Evolutionary conservation across 441 rosid species (phyloP), one percentile per base, ranked within the genome.

Genomic region (Theobroma grandiflorum): DNA sequence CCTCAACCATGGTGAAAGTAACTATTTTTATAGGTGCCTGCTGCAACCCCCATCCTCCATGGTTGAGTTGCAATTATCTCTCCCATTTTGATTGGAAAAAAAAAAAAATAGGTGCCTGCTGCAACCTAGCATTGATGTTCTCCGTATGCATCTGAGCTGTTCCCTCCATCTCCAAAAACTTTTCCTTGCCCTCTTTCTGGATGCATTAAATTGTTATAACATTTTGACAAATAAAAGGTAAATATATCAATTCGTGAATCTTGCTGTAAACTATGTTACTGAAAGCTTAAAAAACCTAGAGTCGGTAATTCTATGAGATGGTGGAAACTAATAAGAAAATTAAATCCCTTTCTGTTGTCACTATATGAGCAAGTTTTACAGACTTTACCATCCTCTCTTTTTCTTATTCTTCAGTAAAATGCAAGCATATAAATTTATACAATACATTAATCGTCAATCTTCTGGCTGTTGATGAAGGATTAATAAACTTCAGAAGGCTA

Each of bases 401-500:
- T 50, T 35, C 6, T 66, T 42, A 40, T 20, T 67, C 18, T 52
- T 18, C 14, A 40, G 40, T 20, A 43, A 31, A 55, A 74, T 38
- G 20, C 77, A 74, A 12, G 45, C 40, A 59, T 50, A 1, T 33
- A 43, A 42, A 43, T 4, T 4, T 61, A 42, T 20, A 42, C 26
- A 42, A 26, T 26, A 26, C 68, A 74, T 50, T 50, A 3, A 50
- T 50, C 16, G 7, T 2, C 15, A 73, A 11, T 57, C 6, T 11
- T 7, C 8, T 4, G 20, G 61, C 15, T 18, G 20, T 2, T 15
- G 22, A 50, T 16, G 43, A 52, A 6, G 45, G 47, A 72, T 31
- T 53, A 20, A 26, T n/a, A 76, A 38, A 33, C 20, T 58, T 78
- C 15, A n/a, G 78, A 82, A 38, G 76, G 75, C 75, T 80, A 49